These are phyloP conservation scores for Lodderomyces parapsilosis DNA, from an alignment of 1,139 yeast species.

Conservation along the genomic window DNA sequence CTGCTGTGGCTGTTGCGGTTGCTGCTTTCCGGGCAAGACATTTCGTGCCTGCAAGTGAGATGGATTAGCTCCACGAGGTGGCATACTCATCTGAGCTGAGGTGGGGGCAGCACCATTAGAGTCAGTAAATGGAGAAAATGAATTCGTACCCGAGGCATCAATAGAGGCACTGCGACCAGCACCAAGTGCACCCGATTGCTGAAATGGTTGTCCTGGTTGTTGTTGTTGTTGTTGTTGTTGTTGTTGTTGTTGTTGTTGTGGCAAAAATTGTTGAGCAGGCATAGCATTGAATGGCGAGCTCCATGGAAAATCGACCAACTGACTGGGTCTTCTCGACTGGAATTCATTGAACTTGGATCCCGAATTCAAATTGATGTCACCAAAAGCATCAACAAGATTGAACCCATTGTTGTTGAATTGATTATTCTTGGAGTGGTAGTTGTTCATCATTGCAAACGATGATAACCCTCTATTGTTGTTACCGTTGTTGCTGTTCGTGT, in stretches of 20 bases:
- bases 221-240: conserved; percentile 10
- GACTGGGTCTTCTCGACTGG: conserved; percentile 47
- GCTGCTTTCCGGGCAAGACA: conserved; percentile 7
- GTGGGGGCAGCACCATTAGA: neutral
- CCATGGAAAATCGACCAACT: conserved; percentile 35
- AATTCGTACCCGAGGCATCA: conserved; percentile 2
- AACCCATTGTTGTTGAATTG: conserved; percentile 14
- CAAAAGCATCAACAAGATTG: conserved; percentile 35
- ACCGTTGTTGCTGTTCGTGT: conserved; percentile 2
- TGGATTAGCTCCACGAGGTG: neutral
- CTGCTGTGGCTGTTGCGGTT: conserved; percentile 7
- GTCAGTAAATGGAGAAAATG: conserved; percentile 7
- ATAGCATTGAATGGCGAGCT: conserved; percentile 11
- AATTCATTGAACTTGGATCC: conserved; percentile 40
- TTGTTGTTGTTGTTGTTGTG: conserved; percentile 5
- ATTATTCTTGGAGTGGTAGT: conserved; percentile 14
- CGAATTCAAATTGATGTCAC: conserved; percentile 27
- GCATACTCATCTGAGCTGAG: neutral
- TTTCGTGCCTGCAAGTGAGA: neutral
- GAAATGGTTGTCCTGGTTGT: neutral
- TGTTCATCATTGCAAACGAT: conserved; percentile 26
- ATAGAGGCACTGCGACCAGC: conserved; percentile 1
- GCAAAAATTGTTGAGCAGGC: neutral
- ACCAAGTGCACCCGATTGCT: neutral
- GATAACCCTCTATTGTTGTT: conserved; percentile 9